phyloP scores from a whole-genome alignment of 2,329 filamentous ascomycete species.

The Xylaria sp. region DNA sequence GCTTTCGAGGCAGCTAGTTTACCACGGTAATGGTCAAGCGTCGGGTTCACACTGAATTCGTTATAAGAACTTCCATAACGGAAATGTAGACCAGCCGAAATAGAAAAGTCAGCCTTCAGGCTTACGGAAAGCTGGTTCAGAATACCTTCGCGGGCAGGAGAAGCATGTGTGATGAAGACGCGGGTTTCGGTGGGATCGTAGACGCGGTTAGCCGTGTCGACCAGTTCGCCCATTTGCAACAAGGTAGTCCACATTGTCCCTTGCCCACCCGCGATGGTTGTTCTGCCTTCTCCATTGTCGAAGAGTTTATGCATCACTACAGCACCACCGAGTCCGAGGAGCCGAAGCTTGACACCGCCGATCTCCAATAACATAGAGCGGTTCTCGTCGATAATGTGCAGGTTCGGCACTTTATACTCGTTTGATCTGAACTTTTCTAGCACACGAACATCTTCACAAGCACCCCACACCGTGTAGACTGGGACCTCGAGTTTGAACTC shows the following conservation, averaged over 20 bases:
- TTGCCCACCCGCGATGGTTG: conserved; percentile 96
- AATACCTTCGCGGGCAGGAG: conserved; percentile 92
- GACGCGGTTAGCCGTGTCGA: conserved; percentile 96
- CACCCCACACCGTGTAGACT: conserved; percentile 98
- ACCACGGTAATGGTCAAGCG: conserved; percentile 95
- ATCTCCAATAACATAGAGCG: conserved; percentile 94
- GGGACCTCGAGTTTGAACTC: conserved; percentile 91
- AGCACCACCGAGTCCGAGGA: conserved; percentile 91
- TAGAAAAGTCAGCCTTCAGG: conserved; percentile 96
- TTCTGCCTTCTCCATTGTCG: conserved; percentile 96
- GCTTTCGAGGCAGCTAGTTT: conserved; percentile 98
- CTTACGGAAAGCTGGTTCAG: conserved; percentile 97
- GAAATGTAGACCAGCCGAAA: conserved; percentile 97
- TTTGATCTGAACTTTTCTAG: conserved; percentile 96
- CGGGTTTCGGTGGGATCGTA: conserved; percentile 98
- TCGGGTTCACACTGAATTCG: conserved; percentile 98
- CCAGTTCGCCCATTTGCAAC: conserved; percentile 95
- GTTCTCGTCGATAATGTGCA: conserved; percentile 98
- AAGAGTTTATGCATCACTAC: conserved; percentile 99
- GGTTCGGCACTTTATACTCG: conserved; percentile 96
- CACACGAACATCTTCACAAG: conserved; percentile 96
- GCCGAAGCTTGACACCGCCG: conserved; percentile 91
- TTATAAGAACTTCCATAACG: conserved; percentile 99
- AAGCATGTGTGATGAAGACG: conserved; percentile 95
- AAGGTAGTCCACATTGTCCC: conserved; percentile 99